These are phyloP conservation scores for Nothophytophthora sp. DNA, from an alignment of 352 stramenopile species.

Conservation along the genomic window DNA sequence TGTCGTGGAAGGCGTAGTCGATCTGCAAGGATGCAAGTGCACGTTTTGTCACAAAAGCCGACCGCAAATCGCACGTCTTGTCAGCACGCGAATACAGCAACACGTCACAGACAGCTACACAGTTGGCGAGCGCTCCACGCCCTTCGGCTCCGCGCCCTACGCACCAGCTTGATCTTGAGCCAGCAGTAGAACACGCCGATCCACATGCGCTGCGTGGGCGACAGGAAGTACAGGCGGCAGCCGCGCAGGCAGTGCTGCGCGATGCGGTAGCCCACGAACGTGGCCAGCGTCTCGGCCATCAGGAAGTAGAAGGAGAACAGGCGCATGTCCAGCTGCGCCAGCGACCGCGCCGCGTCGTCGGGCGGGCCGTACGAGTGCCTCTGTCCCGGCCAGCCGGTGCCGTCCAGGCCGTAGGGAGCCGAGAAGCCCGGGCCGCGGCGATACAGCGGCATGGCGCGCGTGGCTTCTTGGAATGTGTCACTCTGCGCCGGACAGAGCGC, in stretches of 20 bases:
- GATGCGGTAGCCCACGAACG: conserved; percentile 81
- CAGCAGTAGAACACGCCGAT: conserved; percentile 75
- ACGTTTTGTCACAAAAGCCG: too few relatives aligned
- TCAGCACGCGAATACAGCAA: too few relatives aligned
- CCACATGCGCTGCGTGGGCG: conserved; percentile 56
- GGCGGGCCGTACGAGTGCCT: conserved; percentile 55
- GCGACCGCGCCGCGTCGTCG: conserved; percentile 32
- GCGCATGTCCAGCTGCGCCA: conserved; percentile 58
- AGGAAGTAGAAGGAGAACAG: conserved; percentile 85
- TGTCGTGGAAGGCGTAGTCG: conserved; percentile 80
- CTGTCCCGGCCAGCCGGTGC: conserved; percentile 26
- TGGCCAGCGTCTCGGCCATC: conserved; percentile 71
- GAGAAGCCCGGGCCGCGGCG: conserved; percentile 61
- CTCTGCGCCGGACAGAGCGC: too few relatives aligned
- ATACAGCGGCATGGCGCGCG: conserved; percentile 47
- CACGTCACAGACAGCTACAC: too few relatives aligned
- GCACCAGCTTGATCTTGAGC: conserved; percentile 77
- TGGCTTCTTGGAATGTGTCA: too few relatives aligned
- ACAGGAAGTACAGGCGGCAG: conserved; percentile 65
- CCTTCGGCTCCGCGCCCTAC: conserved; percentile 6
- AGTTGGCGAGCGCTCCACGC: too few relatives aligned
- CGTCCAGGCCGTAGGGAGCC: conserved; percentile 25
- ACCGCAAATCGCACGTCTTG: too few relatives aligned
- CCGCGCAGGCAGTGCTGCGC: conserved; percentile 75
- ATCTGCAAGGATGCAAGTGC: conserved; percentile 33